Percentiles rank a stretch among this genome's conserved stretches.
These are phyloP conservation scores for Rhytidiadelphus loreus DNA, from an alignment of 225 moss, liverwort and hornwort species.

Conservation along the genomic window DNA sequence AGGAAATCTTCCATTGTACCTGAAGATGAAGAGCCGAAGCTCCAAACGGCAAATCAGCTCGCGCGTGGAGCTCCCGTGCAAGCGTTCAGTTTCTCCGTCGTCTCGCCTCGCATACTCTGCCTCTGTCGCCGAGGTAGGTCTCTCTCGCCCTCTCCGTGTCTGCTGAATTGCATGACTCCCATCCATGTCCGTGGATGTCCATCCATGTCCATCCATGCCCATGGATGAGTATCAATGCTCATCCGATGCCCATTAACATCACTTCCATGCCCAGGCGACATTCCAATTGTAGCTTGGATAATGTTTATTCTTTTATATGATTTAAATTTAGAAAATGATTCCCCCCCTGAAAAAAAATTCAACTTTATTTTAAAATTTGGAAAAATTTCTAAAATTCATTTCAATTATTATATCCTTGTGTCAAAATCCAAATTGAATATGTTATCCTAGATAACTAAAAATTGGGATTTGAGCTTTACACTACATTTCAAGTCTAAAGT, in stretches of 20 bases:
- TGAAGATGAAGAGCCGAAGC: background rate
- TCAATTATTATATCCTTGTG: background rate
- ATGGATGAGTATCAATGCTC: background rate
- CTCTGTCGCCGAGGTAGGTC: conserved; percentile 11
- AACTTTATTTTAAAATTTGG: background rate
- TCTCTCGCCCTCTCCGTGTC: conserved; percentile 24
- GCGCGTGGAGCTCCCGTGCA: background rate
- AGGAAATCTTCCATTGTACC: background rate
- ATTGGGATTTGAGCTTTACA: too few relatives aligned
- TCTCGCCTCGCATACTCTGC: background rate
- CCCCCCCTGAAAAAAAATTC: background rate
- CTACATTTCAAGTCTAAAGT: rapidly evolving
- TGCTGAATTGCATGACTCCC: conserved; percentile 34
- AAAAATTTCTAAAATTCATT: background rate
- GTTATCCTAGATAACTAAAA: too few relatives aligned
- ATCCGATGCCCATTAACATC: background rate
- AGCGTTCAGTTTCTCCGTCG: background rate
- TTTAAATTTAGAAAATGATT: background rate
- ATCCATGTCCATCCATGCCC: background rate
- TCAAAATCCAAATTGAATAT: background rate
- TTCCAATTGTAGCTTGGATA: background rate
- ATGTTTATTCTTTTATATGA: background rate
- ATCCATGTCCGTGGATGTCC: background rate
- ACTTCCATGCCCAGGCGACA: background rate
- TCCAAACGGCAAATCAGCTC: background rate